Evolutionary conservation across 768 basidiomycete genomes (phyloP).

Genomic region (Mycena crocata): DNA sequence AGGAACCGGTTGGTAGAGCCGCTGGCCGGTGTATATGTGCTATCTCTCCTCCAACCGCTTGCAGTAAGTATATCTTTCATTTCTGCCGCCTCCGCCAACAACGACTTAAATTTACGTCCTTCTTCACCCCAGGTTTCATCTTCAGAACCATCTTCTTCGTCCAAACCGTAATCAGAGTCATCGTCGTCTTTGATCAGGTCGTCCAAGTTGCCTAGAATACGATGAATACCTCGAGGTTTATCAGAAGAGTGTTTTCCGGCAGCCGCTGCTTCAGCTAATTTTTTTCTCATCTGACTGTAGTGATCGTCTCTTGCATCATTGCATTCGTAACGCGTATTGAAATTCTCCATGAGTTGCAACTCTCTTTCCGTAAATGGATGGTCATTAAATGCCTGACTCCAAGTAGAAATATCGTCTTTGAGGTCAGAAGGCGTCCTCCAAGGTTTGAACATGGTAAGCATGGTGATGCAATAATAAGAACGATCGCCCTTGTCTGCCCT

Average conservation of each 20-base stretch:
- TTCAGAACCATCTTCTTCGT: too few species aligned
- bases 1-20: background rate
- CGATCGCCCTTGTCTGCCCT: slow-evolving; percentile 41
- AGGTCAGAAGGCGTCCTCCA: slow-evolving; percentile 38
- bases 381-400: background rate
- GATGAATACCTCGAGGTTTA: background rate
- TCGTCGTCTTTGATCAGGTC: too few species aligned
- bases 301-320: slow-evolving; percentile 33
- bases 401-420: background rate
- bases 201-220: background rate
- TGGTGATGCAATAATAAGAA: slow-evolving; percentile 43
- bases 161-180: too few species aligned
- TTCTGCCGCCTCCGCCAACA: too few species aligned
- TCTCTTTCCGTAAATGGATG: background rate
- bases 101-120: too few species aligned
- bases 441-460: slow-evolving; percentile 39
- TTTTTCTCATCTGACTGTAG: slow-evolving; percentile 14
- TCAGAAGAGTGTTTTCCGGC: too few species aligned
- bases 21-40: too few species aligned
- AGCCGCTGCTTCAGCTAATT: background rate
- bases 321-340: slow-evolving; percentile 44
- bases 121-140: too few species aligned
- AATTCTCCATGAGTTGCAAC: slow-evolving; percentile 34
- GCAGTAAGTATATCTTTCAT: too few species aligned
- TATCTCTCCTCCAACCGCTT: background rate